These are phyloP conservation scores for Ganoderma sinense DNA, from an alignment of 1,284 basidiomycete species.

Conservation along the genomic window DNA sequence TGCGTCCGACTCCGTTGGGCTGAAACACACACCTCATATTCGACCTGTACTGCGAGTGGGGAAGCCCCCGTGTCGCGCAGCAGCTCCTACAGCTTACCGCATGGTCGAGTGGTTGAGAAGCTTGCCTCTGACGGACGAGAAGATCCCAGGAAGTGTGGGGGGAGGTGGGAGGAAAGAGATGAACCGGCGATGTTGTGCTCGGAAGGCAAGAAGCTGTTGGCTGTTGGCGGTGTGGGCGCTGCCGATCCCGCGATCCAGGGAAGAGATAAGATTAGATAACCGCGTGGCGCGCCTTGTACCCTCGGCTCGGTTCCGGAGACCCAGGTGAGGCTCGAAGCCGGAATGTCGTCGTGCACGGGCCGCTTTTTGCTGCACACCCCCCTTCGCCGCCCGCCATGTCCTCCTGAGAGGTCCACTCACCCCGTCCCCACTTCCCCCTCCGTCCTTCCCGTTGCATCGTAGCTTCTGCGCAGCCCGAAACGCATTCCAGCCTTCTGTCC, in stretches of 20 bases:
- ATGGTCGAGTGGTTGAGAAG: conserved; percentile 1
- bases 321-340: conserved; percentile 19
- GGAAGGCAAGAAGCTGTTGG: background rate
- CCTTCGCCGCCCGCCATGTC: conserved; percentile 12
- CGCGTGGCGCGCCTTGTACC: conserved; percentile 26
- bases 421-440: background rate
- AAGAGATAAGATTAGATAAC: conserved; percentile 30
- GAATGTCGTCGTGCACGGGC: conserved; percentile 13
- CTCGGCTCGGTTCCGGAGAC: conserved; percentile 18
- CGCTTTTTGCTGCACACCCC: conserved; percentile 23
- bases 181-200: background rate
- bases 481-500: background rate
- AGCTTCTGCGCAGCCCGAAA: background rate
- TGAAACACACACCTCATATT: background rate
- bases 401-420: conserved; percentile 3
- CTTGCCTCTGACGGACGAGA: background rate
- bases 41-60: background rate
- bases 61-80: background rate
- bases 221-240: conserved; percentile 2
- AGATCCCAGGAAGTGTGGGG: background rate
- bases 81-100: background rate
- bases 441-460: background rate
- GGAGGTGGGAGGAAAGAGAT: background rate
- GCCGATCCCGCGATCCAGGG: conserved; percentile 9
- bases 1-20: background rate